phyloP scores from a whole-genome alignment of 129 eudicot genomes.

The Lonicera japonica region DNA sequence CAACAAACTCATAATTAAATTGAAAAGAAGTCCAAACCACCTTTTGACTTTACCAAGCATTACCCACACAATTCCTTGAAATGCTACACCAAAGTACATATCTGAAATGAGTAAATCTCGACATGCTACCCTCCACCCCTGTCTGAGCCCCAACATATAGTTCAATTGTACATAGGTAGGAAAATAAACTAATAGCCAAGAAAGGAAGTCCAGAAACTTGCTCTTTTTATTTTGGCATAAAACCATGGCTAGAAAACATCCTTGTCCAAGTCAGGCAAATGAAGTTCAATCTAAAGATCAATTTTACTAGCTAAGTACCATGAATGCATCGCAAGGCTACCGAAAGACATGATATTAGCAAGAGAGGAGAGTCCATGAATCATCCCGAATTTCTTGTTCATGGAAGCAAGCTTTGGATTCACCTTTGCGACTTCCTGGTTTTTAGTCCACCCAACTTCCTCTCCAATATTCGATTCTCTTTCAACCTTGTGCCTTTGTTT shows the following conservation, averaged over 20 bases:
- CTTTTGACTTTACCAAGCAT: background rate
- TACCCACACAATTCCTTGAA: background rate
- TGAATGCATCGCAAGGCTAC: conserved; percentile 93
- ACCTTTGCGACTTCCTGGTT: conserved; percentile 83
- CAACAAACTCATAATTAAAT: background rate
- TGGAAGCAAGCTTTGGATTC: conserved; percentile 81
- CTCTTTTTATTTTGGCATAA: background rate
- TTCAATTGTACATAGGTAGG: background rate
- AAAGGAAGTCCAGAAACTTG: background rate
- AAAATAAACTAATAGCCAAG: background rate
- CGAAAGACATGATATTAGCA: conserved; percentile 82
- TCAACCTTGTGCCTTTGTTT: conserved; percentile 96
- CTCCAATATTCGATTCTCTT: conserved; percentile 89
- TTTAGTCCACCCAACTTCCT: conserved; percentile 94
- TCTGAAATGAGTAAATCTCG: background rate
- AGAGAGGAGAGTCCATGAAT: conserved; percentile 96
- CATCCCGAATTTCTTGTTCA: conserved; percentile 99
- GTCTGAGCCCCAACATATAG: background rate
- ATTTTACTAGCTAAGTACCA: conserved; percentile 95
- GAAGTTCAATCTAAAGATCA: conserved; percentile 39
- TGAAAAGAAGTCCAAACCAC: background rate
- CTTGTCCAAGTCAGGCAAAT: background rate
- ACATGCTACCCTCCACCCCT: too few species aligned
- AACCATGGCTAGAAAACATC: conserved; percentile 4
- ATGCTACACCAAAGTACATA: background rate